A percentile compares a stretch with the other conserved stretches of the same genome.
phyloP scores from a whole-genome alignment of 331 rosid genomes.

The Prunus yedoensis region DNA sequence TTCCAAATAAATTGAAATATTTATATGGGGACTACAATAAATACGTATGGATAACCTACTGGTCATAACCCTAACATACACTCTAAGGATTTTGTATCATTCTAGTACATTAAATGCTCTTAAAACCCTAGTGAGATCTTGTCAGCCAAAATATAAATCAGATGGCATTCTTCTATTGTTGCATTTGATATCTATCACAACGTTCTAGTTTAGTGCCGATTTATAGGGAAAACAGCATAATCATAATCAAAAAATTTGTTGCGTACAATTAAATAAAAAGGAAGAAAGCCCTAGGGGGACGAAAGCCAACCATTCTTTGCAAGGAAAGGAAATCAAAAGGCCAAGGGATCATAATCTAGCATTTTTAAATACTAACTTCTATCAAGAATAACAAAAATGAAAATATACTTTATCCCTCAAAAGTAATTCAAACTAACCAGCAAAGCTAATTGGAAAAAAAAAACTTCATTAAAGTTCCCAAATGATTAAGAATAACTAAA shows the following conservation, averaged over 20 bases:
- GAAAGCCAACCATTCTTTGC: not conserved
- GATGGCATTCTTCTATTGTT: too few relatives aligned
- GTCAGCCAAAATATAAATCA: too few relatives aligned
- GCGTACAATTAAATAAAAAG: not conserved
- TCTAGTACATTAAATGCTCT: too few relatives aligned
- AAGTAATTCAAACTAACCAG: not conserved
- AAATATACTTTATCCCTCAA: not conserved
- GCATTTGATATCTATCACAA: not conserved
- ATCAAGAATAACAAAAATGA: not conserved
- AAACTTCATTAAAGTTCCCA: not conserved
- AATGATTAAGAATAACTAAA: not conserved
- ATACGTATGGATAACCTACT: too few relatives aligned
- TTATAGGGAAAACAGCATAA: not conserved
- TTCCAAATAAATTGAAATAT: too few relatives aligned
- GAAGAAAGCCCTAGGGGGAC: not conserved
- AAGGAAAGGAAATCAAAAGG: not conserved
- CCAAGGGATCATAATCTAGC: not conserved
- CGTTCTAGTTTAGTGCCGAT: too few relatives aligned
- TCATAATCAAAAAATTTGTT: not conserved
- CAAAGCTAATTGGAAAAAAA: not conserved
- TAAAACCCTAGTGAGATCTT: too few relatives aligned
- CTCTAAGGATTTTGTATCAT: too few relatives aligned
- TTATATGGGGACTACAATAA: too few relatives aligned
- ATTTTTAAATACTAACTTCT: conserved; percentile 3
- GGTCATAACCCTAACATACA: too few relatives aligned